Evolutionary conservation across 1,284 basidiomycete genomes (phyloP).

Genomic region (Puccinia sorghi): DNA sequence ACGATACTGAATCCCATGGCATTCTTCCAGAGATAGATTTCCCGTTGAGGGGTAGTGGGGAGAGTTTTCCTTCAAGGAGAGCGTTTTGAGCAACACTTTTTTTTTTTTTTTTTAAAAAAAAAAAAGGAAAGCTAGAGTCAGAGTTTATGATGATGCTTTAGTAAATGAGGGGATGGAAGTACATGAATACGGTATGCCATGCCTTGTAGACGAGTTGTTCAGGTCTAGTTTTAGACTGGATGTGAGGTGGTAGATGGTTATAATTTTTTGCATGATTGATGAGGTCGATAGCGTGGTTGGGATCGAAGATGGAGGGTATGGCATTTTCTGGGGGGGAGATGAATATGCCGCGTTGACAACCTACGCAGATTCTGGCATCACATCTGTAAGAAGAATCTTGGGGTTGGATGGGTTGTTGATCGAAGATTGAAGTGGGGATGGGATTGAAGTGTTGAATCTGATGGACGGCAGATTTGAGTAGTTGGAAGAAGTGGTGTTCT

Average conservation of each 20-base stretch:
- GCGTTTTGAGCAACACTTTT: constrained; percentile 47
- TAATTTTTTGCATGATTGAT: constrained; percentile 23
- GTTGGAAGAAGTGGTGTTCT: constrained; percentile 24
- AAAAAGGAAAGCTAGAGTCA: too few species aligned
- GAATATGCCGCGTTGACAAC: constrained; percentile 28
- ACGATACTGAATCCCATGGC: constrained; percentile 43
- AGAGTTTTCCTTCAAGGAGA: constrained; percentile 30
- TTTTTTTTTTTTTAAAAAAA: too few species aligned
- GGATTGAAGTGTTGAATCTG: constrained; percentile 17
- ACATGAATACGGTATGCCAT: constrained; percentile 49
- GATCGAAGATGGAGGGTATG: constrained; percentile 27
- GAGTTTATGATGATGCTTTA: background rate
- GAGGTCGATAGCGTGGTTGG: constrained; percentile 13
- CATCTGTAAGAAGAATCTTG: background rate
- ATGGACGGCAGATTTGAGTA: constrained; percentile 13
- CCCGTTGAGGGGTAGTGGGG: constrained; percentile 39
- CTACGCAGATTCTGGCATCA: constrained; percentile 10
- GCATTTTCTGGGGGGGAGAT: background rate
- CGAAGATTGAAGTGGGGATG: constrained; percentile 8
- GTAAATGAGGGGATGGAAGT: background rate
- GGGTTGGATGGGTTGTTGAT: background rate
- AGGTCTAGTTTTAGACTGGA: background rate
- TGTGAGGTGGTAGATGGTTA: constrained; percentile 11
- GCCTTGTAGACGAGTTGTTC: constrained; percentile 42
- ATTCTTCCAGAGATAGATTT: constrained; percentile 41